Evolutionary conservation across 495 filamentous ascomycete species (phyloP), one percentile per base, ranked within the genome.

Genomic region (Talaromyces ruber): DNA sequence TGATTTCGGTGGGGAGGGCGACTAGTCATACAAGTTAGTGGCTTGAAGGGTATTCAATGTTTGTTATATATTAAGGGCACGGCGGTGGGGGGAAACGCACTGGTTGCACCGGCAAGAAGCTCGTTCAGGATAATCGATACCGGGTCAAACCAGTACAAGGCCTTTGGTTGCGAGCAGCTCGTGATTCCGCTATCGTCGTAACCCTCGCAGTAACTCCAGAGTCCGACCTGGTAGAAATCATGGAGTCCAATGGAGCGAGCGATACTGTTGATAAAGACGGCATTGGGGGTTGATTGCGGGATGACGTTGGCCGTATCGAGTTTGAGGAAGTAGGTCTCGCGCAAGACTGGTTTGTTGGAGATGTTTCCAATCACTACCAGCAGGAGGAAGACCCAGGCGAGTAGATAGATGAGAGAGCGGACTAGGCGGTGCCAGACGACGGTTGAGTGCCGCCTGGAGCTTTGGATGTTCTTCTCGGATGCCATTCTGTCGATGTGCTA

Each of bases 131-230:
- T 73, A 62, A 97, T 90, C 54, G 86, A 74, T 34, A 97, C 87
- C 0, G 92, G 93, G 73, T 97, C 88, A 75, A 97, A 97, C 84
- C 89, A 93, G 70, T 94, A 97, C 24, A 93, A 74, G 18, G 76
- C 75, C 64, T 83, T 53, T 7, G 91, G 85, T 18, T 79, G 75
- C 32, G 85, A 88, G 74, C 93, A 97, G 63, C 70, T 70, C 8
- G 90, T 93, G 57, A 94, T 86, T 5, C 90, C 89, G 62, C 82
- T 73, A 51, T 79, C 78, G 50, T 85, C 73, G 72, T 91, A 93
- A 18, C 93, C 93, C 74, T 93, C 89, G 67, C 93, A 97, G 70
- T 87, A 96, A 37, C 83, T 86, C 92, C 92, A 97, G 12, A 97
- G 71, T 5, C 93, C 93, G 37, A 96, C 91, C 67, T 90, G 87